phyloP scores from a whole-genome alignment of 2,329 filamentous ascomycete genomes.

The Leptoxyphium fumago region DNA sequence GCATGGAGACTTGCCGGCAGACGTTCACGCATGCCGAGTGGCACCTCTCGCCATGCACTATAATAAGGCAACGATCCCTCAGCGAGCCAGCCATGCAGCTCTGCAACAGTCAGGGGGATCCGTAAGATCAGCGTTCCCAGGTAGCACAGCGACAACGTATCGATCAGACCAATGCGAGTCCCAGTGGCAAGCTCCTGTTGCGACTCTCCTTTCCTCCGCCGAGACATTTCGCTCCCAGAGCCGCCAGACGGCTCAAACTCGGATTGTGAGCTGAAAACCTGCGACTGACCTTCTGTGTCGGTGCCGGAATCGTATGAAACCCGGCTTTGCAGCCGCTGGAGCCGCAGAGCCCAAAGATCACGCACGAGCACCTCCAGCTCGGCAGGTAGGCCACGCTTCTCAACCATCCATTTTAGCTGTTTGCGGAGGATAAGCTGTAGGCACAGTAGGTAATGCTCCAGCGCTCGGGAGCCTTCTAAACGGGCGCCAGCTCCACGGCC shows the following conservation, averaged over 20 bases:
- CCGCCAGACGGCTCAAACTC: slow-evolving; percentile 25
- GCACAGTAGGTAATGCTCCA: slow-evolving; percentile 66
- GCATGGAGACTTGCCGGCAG: slow-evolving; percentile 48
- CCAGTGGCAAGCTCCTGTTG: slow-evolving; percentile 27
- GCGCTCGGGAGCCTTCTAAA: slow-evolving; percentile 47
- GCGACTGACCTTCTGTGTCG: slow-evolving; percentile 25
- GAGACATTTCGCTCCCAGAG: slow-evolving; percentile 20
- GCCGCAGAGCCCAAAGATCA: slow-evolving; percentile 72
- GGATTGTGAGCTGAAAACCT: slow-evolving; percentile 45
- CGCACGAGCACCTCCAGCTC: slow-evolving; percentile 67
- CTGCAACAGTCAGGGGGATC: slow-evolving; percentile 59
- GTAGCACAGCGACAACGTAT: slow-evolving; percentile 68
- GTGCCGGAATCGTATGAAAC: slow-evolving; percentile 20
- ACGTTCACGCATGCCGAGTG: slow-evolving; percentile 49
- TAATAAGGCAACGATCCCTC: slow-evolving; percentile 57
- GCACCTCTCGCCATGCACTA: slow-evolving; percentile 43
- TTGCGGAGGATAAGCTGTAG: slow-evolving; percentile 74
- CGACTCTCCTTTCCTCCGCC: slow-evolving; percentile 27
- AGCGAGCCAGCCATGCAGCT: slow-evolving; percentile 54
- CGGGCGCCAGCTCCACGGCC: slow-evolving; percentile 20
- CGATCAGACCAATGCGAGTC: slow-evolving; percentile 39
- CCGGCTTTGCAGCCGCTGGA: slow-evolving; percentile 40
- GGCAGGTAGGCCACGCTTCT: slow-evolving; percentile 47
- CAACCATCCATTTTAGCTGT: slow-evolving; percentile 61
- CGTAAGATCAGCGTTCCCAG: slow-evolving; percentile 60